These are phyloP conservation scores for Vanderwaltozyma polyspora DNA, from an alignment of 805 yeast species.

Conservation along the genomic window DNA sequence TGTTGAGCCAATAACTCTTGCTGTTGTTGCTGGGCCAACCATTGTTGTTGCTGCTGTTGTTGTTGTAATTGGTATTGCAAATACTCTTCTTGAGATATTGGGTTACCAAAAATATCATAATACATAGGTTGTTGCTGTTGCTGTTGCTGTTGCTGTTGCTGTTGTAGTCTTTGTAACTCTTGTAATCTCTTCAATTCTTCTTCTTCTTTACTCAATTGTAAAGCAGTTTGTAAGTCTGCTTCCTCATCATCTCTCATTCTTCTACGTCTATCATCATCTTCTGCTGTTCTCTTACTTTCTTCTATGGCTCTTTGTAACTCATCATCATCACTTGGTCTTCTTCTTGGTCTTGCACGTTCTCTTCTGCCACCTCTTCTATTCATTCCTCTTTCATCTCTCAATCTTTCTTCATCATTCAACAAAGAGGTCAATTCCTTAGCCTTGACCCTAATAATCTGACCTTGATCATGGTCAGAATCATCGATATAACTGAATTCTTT, in stretches of 20 bases:
- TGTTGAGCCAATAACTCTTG: constrained; percentile 19
- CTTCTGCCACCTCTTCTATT: constrained; percentile 23
- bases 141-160: constrained; percentile 12
- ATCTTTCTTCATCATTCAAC: constrained; percentile 70
- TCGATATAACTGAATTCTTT: constrained; percentile 82
- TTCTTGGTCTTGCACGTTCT: constrained; percentile 7
- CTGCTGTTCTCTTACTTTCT: constrained; percentile 69
- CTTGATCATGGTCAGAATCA: constrained; percentile 72
- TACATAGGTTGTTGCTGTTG: constrained; percentile 22
- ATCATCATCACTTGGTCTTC: constrained; percentile 36
- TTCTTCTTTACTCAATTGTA: constrained; percentile 24
- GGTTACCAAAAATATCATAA: constrained; percentile 28
- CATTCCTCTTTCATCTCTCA: constrained; percentile 52
- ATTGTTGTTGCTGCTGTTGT: constrained; percentile 23
- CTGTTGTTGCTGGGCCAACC: constrained; percentile 11
- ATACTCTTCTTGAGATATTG: constrained; percentile 28
- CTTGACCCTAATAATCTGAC: constrained; percentile 76
- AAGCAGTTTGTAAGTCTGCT: constrained; percentile 22
- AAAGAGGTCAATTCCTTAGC: constrained; percentile 81
- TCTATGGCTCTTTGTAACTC: constrained; percentile 75
- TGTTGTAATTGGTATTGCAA: constrained; percentile 26
- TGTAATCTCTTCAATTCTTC: constrained; percentile 23
- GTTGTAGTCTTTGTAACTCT: constrained; percentile 19
- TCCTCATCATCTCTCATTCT: constrained; percentile 22
- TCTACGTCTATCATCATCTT: constrained; percentile 61